phyloP scores from a whole-genome alignment of 2,329 filamentous ascomycete species.

The Colletotrichum nymphaeae region DNA sequence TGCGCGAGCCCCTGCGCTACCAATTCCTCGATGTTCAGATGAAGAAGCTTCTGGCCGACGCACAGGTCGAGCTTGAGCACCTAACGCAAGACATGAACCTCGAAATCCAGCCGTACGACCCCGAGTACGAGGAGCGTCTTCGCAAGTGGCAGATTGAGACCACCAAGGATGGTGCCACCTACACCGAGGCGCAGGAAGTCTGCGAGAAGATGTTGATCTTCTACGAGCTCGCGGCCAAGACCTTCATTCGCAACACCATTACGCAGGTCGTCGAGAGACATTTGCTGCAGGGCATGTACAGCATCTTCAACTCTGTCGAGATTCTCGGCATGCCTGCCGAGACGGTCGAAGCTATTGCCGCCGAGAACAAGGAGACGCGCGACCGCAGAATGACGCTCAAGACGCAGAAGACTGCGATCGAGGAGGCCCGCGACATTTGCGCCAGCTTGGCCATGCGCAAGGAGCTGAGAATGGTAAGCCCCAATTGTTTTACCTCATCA shows the following conservation, averaged over 20 bases:
- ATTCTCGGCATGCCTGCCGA: slow-evolving; percentile 58
- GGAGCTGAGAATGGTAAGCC: slow-evolving; percentile 52
- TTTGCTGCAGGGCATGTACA: slow-evolving; percentile 62
- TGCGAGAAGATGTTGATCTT: slow-evolving; percentile 68
- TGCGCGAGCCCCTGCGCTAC: slow-evolving; percentile 61
- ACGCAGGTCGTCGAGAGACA: slow-evolving; percentile 65
- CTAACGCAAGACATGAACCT: slow-evolving; percentile 63
- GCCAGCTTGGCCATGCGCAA: slow-evolving; percentile 64
- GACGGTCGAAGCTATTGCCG: slow-evolving; percentile 61
- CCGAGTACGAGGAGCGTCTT: slow-evolving; percentile 63
- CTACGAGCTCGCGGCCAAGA: slow-evolving; percentile 64
- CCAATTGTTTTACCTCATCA: rapidly evolving
- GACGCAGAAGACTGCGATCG: slow-evolving; percentile 60
- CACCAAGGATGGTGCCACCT: slow-evolving; percentile 56
- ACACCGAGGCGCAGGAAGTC: slow-evolving; percentile 63
- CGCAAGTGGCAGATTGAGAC: slow-evolving; percentile 57
- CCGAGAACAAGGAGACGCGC: slow-evolving; percentile 64
- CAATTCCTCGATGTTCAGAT: slow-evolving; percentile 63
- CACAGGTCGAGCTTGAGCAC: slow-evolving; percentile 57
- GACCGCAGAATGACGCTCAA: slow-evolving; percentile 60
- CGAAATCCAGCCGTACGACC: slow-evolving; percentile 64
- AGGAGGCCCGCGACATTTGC: slow-evolving; percentile 61
- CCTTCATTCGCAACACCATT: slow-evolving; percentile 64
- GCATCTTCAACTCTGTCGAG: slow-evolving; percentile 64
- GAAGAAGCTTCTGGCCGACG: slow-evolving; percentile 57